A percentile compares a stretch with the other conserved stretches of the same genome.
These are phyloP conservation scores for Phtheirospermum japonicum DNA, from an alignment of 257 asterid genomes.

Conservation along the genomic window DNA sequence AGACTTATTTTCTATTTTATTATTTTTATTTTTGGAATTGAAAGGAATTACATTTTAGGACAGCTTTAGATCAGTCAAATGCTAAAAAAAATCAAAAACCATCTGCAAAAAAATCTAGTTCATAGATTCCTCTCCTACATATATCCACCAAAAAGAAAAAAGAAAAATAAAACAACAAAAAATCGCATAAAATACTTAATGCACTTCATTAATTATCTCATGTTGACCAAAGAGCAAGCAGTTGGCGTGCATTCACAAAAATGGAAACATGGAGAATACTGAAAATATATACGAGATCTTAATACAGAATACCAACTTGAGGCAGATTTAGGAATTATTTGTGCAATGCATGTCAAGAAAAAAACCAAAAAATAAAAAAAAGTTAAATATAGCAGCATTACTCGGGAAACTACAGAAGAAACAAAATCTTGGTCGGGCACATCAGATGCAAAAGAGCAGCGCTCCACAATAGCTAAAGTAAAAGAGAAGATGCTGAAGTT, in stretches of 20 bases:
- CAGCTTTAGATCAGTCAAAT: conserved; percentile 20
- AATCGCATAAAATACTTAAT: too few relatives aligned
- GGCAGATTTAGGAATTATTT: conserved; percentile 10
- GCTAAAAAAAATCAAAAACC: conserved; percentile 23
- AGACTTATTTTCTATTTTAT: background rate
- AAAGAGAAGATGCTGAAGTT: conserved; percentile 86
- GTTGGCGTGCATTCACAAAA: conserved; percentile 18
- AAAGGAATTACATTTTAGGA: too few relatives aligned
- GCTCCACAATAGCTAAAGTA: conserved; percentile 84
- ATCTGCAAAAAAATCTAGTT: conserved; percentile 17
- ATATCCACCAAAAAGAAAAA: conserved; percentile 5
- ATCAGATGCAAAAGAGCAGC: conserved; percentile 89
- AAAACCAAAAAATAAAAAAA: background rate
- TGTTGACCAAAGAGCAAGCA: conserved; percentile 19
- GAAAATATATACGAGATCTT: too few relatives aligned
- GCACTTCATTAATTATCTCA: background rate
- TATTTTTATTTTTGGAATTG: too few relatives aligned
- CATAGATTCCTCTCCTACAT: conserved; percentile 20
- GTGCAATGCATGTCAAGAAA: conserved; percentile 10
- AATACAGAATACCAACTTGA: conserved; percentile 11
- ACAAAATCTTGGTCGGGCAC: conserved; percentile 59
- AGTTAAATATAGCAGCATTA: conserved; percentile 26
- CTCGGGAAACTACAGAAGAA: conserved; percentile 52
- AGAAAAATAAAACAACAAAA: background rate
- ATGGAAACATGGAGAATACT: too few relatives aligned